Evolutionary conservation across 306 rosid genomes (phyloP).

Genomic region (Cyclanthera cordifolia): DNA sequence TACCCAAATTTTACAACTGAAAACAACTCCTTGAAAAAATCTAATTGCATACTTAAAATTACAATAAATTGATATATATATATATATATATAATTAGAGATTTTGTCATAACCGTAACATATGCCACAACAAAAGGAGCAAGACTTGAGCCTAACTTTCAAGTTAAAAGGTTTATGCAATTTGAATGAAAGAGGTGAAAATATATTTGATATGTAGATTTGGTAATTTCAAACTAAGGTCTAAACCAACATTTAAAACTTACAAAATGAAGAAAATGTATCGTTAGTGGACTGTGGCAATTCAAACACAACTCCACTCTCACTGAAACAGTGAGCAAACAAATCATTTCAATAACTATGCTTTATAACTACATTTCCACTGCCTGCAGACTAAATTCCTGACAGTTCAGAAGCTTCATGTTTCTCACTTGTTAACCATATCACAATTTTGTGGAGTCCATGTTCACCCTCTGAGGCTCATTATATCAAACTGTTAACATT

Average conservation of each 20-base stretch:
- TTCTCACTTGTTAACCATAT: not conserved
- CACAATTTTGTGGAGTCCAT: slow-evolving; percentile 14
- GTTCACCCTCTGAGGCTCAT: not conserved
- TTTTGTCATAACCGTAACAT: not conserved
- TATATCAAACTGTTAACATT: not conserved
- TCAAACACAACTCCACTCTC: too few relatives aligned
- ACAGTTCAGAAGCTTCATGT: not conserved
- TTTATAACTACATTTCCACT: not conserved
- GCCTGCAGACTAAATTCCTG: not conserved
- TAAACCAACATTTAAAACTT: not conserved
- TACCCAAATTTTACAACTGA: too few relatives aligned
- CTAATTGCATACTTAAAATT: not conserved
- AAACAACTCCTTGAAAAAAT: too few relatives aligned
- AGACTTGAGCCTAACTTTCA: too few relatives aligned
- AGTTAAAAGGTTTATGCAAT: too few relatives aligned
- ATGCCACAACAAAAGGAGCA: not conserved
- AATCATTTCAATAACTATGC: not conserved
- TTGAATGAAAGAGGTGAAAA: too few relatives aligned
- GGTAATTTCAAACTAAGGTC: not conserved
- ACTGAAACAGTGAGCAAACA: too few relatives aligned
- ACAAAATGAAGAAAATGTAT: too few relatives aligned
- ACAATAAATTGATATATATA: not conserved
- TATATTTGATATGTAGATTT: not conserved
- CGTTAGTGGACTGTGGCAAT: too few relatives aligned
- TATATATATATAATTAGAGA: not conserved